phyloP scores from a whole-genome alignment of 2,329 filamentous ascomycete genomes.

The Aureobasidium subglaciale region DNA sequence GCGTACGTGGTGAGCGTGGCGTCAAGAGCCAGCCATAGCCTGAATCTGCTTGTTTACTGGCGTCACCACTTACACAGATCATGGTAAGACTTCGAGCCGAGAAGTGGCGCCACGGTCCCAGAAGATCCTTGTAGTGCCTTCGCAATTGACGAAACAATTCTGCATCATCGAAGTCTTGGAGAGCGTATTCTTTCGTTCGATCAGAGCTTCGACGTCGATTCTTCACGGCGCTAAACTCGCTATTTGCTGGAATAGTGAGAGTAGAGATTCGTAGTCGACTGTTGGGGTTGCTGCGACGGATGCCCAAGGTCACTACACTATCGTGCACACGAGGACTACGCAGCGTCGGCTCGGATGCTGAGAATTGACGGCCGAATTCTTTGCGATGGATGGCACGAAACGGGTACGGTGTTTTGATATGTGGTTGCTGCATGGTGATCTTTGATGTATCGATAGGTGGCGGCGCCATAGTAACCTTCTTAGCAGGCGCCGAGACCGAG shows the following conservation, averaged over 20 bases:
- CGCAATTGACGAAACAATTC: slow-evolving; percentile 27
- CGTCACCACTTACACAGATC: slow-evolving; percentile 24
- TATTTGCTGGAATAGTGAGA: slow-evolving; percentile 26
- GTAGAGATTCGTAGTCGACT: slow-evolving; percentile 21
- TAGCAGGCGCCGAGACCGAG: slow-evolving; percentile 16
- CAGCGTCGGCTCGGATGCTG: slow-evolving; percentile 15
- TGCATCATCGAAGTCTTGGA: slow-evolving; percentile 29
- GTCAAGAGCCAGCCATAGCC: slow-evolving; percentile 25
- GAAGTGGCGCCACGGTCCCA: slow-evolving; percentile 24
- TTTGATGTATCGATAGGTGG: slow-evolving; percentile 28
- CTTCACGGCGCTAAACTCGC: slow-evolving; percentile 23
- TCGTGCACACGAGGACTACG: slow-evolving; percentile 19
- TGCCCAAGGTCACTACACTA: slow-evolving; percentile 26
- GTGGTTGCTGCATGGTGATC: slow-evolving; percentile 3
- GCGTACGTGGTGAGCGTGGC: slow-evolving; percentile 24
- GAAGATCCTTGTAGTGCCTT: slow-evolving; percentile 23
- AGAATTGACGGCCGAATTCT: slow-evolving; percentile 19
- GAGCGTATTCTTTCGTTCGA: slow-evolving; percentile 21
- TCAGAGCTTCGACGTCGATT: slow-evolving; percentile 15
- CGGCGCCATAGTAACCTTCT: slow-evolving; percentile 27
- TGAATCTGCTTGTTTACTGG: slow-evolving; percentile 22
- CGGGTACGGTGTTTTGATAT: slow-evolving; percentile 29
- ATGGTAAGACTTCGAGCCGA: slow-evolving; percentile 26
- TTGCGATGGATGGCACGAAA: slow-evolving; percentile 21
- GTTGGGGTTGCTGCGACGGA: slow-evolving; percentile 24